A percentile compares a stretch with the other conserved stretches of the same genome.
These are phyloP conservation scores for Allantophomopsis cytisporea DNA, from an alignment of 2,329 filamentous ascomycete genomes.

Conservation along the genomic window DNA sequence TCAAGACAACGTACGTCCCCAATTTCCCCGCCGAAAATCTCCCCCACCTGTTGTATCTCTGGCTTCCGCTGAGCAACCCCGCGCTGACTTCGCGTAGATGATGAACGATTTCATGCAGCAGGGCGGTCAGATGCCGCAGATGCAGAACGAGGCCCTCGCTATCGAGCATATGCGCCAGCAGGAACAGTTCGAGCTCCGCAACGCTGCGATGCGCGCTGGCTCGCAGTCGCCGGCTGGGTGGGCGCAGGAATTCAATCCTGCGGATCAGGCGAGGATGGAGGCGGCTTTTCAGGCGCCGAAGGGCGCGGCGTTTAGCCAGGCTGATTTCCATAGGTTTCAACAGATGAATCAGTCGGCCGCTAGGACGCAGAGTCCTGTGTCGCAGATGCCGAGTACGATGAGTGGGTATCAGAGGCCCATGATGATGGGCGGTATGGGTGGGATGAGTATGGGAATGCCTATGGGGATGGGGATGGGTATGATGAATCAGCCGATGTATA, in stretches of 20 bases:
- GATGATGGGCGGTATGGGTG: constrained; percentile 25
- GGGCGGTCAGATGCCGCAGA: constrained; percentile 44
- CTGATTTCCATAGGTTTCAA: constrained; percentile 82
- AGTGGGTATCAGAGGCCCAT: constrained; percentile 44
- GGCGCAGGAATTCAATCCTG: constrained; percentile 50
- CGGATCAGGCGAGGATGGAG: constrained; percentile 54
- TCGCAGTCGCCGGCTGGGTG: constrained; percentile 30
- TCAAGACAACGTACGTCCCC: constrained; percentile 52
- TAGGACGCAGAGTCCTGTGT: constrained; percentile 44
- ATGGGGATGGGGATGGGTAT: constrained; percentile 40
- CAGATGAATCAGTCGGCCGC: constrained; percentile 48
- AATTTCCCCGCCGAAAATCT: no score
- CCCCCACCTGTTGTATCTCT: no score
- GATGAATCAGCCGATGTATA: constrained; percentile 25
- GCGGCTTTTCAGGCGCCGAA: constrained; percentile 48
- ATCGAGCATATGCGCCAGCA: constrained; percentile 14
- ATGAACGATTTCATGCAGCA: constrained; percentile 90
- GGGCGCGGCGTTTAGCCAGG: constrained; percentile 55
- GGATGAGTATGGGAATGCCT: constrained; percentile 26
- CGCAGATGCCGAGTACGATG: constrained; percentile 28
- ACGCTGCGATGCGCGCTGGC: constrained; percentile 11
- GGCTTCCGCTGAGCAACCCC: no score
- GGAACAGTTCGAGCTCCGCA: constrained; percentile 10
- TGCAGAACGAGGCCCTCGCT: constrained; percentile 24
- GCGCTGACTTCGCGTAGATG: constrained; percentile 44